These are phyloP conservation scores for Aphanomyces invadans DNA, from an alignment of 352 stramenopile genomes.

Conservation along the genomic window DNA sequence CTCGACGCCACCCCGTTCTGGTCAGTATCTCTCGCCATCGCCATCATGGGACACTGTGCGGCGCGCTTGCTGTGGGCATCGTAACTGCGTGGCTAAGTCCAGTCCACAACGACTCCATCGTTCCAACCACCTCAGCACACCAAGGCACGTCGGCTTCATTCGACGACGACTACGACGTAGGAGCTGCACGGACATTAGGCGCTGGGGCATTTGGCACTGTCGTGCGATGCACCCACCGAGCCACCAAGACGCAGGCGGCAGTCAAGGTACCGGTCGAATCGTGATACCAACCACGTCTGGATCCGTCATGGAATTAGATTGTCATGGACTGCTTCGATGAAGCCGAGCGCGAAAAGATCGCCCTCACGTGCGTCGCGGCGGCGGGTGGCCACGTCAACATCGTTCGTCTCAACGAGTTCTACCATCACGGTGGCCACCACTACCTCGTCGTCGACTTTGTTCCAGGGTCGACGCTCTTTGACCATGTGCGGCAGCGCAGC, in stretches of 20 bases:
- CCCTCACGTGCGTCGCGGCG: conserved; percentile 40
- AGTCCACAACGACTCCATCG: no score
- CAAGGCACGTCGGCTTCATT: no score
- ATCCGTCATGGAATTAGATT: not conserved
- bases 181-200: conserved; percentile 31
- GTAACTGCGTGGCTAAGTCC: no score
- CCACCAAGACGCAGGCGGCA: conserved; percentile 45
- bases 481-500: conserved; percentile 46
- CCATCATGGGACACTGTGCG: no score
- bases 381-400: conserved; percentile 53
- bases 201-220: conserved; percentile 67
- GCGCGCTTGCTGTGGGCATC: no score
- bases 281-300: not conserved
- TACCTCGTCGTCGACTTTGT: conserved; percentile 78
- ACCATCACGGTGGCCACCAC: conserved; percentile 65
- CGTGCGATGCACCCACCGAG: conserved; percentile 62
- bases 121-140: no score
- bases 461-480: conserved; percentile 49
- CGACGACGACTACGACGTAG: conserved; percentile 2
- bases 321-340: conserved; percentile 26
- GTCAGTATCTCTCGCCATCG: no score
- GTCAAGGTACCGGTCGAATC: conserved; percentile 63
- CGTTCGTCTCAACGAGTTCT: conserved; percentile 48
- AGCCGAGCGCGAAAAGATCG: conserved; percentile 48
- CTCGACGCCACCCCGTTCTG: no score